Evolutionary conservation across 2,329 filamentous ascomycete species (phyloP), one percentile per base, ranked within the genome.

Genomic region (Fusarium euwallaceae): DNA sequence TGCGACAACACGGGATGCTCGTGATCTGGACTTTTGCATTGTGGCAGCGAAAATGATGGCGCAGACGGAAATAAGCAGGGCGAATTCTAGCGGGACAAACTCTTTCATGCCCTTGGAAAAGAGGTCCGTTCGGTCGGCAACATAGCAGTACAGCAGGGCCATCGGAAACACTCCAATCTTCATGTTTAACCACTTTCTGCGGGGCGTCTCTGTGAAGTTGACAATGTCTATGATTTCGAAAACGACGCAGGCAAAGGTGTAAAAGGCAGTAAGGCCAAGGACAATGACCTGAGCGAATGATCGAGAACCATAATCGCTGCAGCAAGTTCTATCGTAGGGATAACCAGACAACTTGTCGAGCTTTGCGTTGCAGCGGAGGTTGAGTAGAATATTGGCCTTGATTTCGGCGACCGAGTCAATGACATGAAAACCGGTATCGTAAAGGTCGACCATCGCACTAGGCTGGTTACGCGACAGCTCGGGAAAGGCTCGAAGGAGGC

Each of bases 291-390:
- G 81, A 0, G 73, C 39, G 37, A 76, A 71, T n/a, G 75, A 53
- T 2, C 60, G 70, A 8, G 60, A 55, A 9, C 79, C 76, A 67
- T 90, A 90, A 39, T 83, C 83, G 56, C 81, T 86, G 74, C 89
- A 91, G 76, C 89, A 91, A 4, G 88, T 89, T 67, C 85, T 82
- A 61, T 85, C 82, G 75, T 86, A 87, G 0, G 86, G 84, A 64
- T 85, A 86, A n/a, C 81, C 82, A 1, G 67, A 43, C 32, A 70
- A 48, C 9, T 61, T 79, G 73, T 69, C 79, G 69, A 70, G 82
- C 74, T 73, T 84, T 68, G 79, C 85, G 79, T 73, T 91, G 79
- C 90, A 91, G 59, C 88, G 86, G 20, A 86, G 78, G 71, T 89
- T 89, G 48, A 92, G 83, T 0, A 91, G 74, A 12, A 90, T 80